Evolutionary conservation across 768 basidiomycete genomes (phyloP).

Genomic region (Lactarius akahatsu): DNA sequence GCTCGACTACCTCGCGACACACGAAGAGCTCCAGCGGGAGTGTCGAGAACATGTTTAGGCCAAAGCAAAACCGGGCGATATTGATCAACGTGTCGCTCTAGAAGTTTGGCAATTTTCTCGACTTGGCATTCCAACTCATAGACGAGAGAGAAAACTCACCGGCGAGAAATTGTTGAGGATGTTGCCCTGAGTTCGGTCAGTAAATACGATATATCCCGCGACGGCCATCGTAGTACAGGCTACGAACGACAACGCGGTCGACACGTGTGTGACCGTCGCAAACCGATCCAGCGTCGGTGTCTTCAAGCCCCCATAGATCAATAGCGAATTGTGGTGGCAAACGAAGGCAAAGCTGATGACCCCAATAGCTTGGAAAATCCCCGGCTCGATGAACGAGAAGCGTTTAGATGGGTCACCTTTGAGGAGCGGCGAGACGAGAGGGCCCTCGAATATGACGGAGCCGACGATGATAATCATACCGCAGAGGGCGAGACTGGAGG

Average conservation of each 20-base stretch:
- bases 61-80: conserved; percentile 90
- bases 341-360: conserved; percentile 98
- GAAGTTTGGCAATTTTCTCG: too few relatives aligned
- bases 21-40: conserved; percentile 95
- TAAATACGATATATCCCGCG: conserved; percentile 85
- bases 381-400: conserved; percentile 72
- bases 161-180: conserved; percentile 92
- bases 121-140: not conserved
- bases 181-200: conserved; percentile 91
- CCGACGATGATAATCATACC: conserved; percentile 94
- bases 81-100: conserved; percentile 89
- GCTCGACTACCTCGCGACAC: conserved; percentile 94
- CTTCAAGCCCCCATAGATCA: conserved; percentile 91
- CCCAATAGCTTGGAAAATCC: conserved; percentile 92
- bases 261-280: conserved; percentile 88
- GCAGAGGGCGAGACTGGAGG: conserved; percentile 84
- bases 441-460: conserved; percentile 81
- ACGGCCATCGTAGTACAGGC: conserved; percentile 84
- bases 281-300: conserved; percentile 96
- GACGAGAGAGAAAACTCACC: conserved; percentile 42
- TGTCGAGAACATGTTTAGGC: conserved; percentile 97
- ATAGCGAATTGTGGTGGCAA: conserved; percentile 95
- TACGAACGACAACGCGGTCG: conserved; percentile 78
- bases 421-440: conserved; percentile 66
- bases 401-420: conserved; percentile 75